Evolutionary conservation across 768 basidiomycete species (phyloP).

Genomic region (Tylopilus subfusipes): DNA sequence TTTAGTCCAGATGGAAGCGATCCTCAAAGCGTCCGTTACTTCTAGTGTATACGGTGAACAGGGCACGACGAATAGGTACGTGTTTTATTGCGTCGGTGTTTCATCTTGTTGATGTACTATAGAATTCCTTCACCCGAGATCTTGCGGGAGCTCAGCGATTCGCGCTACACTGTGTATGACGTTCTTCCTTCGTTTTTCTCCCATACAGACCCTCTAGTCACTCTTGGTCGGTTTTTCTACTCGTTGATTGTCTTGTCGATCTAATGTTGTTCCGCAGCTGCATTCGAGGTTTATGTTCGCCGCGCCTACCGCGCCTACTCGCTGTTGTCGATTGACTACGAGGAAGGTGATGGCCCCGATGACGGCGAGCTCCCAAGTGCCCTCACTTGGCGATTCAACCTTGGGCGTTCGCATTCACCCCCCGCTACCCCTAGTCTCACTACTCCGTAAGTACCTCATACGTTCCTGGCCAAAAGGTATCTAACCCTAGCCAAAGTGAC

Average conservation of each 20-base stretch:
- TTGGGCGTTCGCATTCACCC: constrained; percentile 83
- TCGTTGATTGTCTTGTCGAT: neutral
- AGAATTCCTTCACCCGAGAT: constrained; percentile 85
- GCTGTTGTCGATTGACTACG: constrained; percentile 88
- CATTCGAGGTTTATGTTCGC: constrained; percentile 93
- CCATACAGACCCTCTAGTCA: constrained; percentile 78
- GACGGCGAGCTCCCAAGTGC: constrained; percentile 79
- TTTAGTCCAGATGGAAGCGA: constrained; percentile 87
- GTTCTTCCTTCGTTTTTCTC: constrained; percentile 96
- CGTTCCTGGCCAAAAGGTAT: neutral
- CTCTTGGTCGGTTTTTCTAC: constrained; percentile 57
- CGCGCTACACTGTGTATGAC: constrained; percentile 94
- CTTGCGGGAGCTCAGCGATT: constrained; percentile 91
- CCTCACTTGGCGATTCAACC: constrained; percentile 93
- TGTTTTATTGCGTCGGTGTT: neutral
- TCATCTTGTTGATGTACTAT: constrained; percentile 4
- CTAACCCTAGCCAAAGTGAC: constrained; percentile 38
- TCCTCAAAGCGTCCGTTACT: constrained; percentile 84
- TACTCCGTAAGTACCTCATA: constrained; percentile 23
- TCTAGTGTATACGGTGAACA: constrained; percentile 89
- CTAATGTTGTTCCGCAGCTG: constrained; percentile 49
- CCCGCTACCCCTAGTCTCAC: constrained; percentile 75
- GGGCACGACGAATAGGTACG: constrained; percentile 56
- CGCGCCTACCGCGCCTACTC: constrained; percentile 95
- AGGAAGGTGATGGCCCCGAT: constrained; percentile 83